Conservation (phyloP, 2,329 filamentous ascomycete genomes). For the Claviceps sp. region DNA sequence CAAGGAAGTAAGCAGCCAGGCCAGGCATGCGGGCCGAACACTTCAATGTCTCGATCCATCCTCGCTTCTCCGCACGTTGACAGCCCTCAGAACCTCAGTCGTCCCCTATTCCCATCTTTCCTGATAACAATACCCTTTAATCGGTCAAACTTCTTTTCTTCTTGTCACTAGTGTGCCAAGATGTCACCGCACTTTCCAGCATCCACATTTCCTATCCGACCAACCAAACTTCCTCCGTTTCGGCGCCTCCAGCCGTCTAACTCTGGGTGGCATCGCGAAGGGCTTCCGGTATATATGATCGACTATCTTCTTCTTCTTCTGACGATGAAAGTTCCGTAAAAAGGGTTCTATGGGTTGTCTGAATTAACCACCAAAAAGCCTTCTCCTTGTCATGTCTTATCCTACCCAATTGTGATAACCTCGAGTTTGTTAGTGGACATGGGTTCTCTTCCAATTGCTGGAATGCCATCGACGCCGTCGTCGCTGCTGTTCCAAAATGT, state of each 20-base stretch:
- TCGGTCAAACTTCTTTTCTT: neutral
- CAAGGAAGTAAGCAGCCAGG: neutral
- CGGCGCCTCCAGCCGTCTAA: neutral
- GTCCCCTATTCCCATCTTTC: neutral
- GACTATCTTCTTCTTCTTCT: neutral
- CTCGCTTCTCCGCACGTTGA: neutral
- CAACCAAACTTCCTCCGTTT: neutral
- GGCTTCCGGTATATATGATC: neutral
- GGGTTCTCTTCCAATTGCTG: neutral
- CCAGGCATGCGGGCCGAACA: neutral
- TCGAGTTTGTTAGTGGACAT: neutral
- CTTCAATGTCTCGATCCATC: neutral
- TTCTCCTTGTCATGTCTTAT: neutral
- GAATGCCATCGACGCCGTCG: slow-evolving; percentile 1
- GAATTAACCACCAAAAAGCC: neutral
- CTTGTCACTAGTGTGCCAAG: slow-evolving; percentile 1
- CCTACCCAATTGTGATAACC: neutral
- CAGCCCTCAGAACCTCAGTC: neutral
- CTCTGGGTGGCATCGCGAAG: neutral
- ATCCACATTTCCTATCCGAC: neutral
- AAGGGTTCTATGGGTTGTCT: neutral
- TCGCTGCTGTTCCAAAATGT: slow-evolving; percentile 13
- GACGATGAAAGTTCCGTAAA: neutral
- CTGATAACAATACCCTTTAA: neutral
- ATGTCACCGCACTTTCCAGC: neutral